These are phyloP conservation scores for Vigna radiata DNA, from an alignment of 306 rosid species.

Conservation along the genomic window DNA sequence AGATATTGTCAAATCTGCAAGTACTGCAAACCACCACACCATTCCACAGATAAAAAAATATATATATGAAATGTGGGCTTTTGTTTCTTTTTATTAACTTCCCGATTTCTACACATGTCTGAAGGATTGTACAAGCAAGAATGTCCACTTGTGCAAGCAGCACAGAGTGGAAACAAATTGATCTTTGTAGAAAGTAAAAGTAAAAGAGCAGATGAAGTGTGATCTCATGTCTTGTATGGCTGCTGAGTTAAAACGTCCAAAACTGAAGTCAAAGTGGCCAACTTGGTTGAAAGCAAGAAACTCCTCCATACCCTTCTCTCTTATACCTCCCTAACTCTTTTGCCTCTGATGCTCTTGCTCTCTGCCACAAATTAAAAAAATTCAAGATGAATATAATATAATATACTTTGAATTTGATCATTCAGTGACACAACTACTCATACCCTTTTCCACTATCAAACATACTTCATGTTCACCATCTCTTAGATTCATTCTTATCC, in stretches of 20 bases:
- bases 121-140: conserved; percentile 67
- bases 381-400: conserved; percentile 18
- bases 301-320: conserved; percentile 77
- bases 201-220: conserved; percentile 44
- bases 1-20: conserved; percentile 17
- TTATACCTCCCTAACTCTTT: conserved; percentile 65
- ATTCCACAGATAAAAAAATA: background rate
- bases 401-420: conserved; percentile 23
- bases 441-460: background rate
- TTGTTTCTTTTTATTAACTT: conserved; percentile 45
- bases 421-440: conserved; percentile 8
- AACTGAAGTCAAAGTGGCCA: conserved; percentile 79
- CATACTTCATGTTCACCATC: conserved; percentile 14
- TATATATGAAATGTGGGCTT: conserved; percentile 37
- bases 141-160: conserved; percentile 53
- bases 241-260: conserved; percentile 57
- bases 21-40: conserved; percentile 14
- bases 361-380: conserved; percentile 54
- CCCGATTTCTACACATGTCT: conserved; percentile 45
- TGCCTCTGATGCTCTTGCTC: conserved; percentile 81
- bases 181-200: conserved; percentile 40
- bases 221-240: conserved; percentile 58
- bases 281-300: conserved; percentile 68
- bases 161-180: conserved; percentile 61
- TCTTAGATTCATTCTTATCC: conserved; percentile 31